phyloP scores from a whole-genome alignment of 441 rosid species.

The Metrosideros polymorpha region DNA sequence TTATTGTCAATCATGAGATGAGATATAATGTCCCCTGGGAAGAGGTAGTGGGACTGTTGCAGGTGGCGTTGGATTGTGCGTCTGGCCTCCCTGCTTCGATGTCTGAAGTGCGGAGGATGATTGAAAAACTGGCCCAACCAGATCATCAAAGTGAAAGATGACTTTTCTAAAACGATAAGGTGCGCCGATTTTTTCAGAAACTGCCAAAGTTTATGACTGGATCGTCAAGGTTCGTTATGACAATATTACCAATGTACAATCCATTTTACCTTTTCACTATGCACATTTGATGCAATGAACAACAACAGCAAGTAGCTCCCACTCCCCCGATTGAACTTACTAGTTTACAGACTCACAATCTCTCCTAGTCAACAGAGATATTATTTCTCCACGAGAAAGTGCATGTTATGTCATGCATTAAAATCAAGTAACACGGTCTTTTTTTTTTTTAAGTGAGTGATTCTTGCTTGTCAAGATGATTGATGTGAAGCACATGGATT shows the following conservation, averaged over 20 bases:
- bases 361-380: not conserved
- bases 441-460: not conserved
- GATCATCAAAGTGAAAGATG: fast-evolving
- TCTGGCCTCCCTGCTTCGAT: not conserved
- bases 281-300: not conserved
- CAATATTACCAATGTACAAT: not conserved
- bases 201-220: not conserved
- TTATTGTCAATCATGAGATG: no score
- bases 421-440: not conserved
- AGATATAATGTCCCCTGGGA: no score
- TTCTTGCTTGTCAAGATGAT: not conserved
- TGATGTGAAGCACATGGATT: not conserved
- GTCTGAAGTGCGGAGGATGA: not conserved
- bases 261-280: not conserved
- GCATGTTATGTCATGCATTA: not conserved
- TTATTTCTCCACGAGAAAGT: not conserved
- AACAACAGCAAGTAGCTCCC: not conserved
- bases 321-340: not conserved
- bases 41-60: not conserved
- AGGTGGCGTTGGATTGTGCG: not conserved
- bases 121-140: not conserved
- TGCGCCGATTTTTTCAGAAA: not conserved
- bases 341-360: not conserved
- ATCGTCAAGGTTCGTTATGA: not conserved
- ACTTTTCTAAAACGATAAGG: not conserved